A percentile compares a stretch with the other conserved stretches of the same genome.
Conservation (phyloP, 306 rosid genomes). For the Cucurbita moschata region DNA sequence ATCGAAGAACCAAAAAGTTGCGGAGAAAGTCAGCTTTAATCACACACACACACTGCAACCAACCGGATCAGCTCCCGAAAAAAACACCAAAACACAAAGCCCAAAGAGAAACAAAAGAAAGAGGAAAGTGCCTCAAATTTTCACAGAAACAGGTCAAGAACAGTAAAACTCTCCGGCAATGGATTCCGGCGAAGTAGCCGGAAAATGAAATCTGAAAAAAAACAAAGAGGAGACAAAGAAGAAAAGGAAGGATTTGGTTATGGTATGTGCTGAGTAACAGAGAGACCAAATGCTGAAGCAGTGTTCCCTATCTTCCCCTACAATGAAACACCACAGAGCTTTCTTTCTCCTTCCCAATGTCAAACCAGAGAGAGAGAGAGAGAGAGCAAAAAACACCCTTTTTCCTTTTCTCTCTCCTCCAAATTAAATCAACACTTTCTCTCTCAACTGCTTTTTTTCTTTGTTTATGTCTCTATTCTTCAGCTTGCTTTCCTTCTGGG, state of each 20-base stretch:
- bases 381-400: not conserved
- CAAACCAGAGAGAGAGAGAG: not conserved
- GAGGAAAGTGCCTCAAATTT: not conserved
- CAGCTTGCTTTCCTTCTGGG: constrained; percentile 1
- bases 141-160: not conserved
- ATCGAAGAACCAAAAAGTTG: not conserved
- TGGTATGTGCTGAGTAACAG: constrained; percentile 13
- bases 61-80: constrained; percentile 6
- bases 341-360: not conserved
- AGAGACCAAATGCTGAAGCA: constrained; percentile 44
- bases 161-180: not conserved
- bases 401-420: not conserved
- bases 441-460: not conserved
- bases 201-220: constrained; percentile 3
- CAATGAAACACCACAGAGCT: constrained; percentile 2
- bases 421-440: not conserved
- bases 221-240: constrained; percentile 4
- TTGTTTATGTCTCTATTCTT: constrained; percentile 2
- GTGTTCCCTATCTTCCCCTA: constrained; percentile 43
- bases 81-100: constrained; percentile 4
- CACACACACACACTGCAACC: not conserved
- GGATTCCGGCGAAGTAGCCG: constrained; percentile 13
- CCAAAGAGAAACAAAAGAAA: not conserved
- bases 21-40: not conserved
- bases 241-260: constrained; percentile 6